These are phyloP conservation scores for Ambrosiella cleistominuta DNA, from an alignment of 2,329 filamentous ascomycete species.

Conservation along the genomic window DNA sequence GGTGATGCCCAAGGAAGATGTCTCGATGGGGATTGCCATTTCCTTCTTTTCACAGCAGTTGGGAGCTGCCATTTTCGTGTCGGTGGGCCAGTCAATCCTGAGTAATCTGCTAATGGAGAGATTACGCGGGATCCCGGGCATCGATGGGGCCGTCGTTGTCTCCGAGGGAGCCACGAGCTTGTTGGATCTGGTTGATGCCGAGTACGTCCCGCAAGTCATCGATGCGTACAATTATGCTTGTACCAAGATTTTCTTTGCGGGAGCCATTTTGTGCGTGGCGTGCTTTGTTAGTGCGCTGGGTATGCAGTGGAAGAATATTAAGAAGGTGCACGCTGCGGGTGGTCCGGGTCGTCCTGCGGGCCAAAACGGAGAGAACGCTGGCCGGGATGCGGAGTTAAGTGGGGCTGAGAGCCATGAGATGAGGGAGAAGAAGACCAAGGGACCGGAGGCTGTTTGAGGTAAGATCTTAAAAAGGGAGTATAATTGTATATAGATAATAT, in stretches of 20 bases:
- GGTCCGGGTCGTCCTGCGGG: conserved; percentile 1
- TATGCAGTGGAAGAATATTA: conserved; percentile 53
- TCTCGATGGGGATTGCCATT: conserved; percentile 37
- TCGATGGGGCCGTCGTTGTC: conserved; percentile 28
- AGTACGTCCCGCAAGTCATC: conserved; percentile 36
- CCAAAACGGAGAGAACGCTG: neutral
- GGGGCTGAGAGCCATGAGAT: conserved; percentile 7
- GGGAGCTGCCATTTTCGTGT: conserved; percentile 39
- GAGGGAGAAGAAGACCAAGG: conserved; percentile 8
- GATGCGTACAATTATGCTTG: conserved; percentile 48
- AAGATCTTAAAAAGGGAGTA: neutral
- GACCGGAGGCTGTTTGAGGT: neutral
- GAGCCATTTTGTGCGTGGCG: conserved; percentile 35
- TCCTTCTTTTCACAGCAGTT: conserved; percentile 42
- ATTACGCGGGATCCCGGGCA: conserved; percentile 24
- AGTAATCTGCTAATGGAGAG: conserved; percentile 27
- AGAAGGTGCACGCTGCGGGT: conserved; percentile 25
- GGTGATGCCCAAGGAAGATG: conserved; percentile 31
- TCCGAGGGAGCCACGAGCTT: conserved; percentile 42
- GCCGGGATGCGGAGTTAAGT: neutral
- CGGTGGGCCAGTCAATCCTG: conserved; percentile 37
- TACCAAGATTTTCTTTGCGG: conserved; percentile 44
- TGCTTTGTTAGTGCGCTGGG: conserved; percentile 39
- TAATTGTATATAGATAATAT: neutral
- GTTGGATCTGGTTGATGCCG: conserved; percentile 29